Evolutionary conservation across 179 eudicot species (phyloP).

Genomic region (Nepenthes alata): DNA sequence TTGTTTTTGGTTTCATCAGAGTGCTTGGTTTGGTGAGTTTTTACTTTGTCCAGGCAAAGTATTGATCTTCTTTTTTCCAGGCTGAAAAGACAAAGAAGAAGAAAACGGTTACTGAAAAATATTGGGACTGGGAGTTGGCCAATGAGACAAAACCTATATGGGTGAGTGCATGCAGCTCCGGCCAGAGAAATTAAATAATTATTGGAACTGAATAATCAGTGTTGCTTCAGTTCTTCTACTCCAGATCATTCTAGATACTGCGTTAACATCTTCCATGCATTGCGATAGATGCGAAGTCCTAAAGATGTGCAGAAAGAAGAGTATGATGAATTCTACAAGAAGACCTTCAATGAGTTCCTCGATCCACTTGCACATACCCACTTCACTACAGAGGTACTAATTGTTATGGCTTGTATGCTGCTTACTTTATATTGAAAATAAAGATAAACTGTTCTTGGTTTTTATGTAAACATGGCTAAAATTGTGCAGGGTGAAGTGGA

Average conservation of each 20-base stretch:
- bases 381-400: constrained; percentile 82
- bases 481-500: constrained; percentile 89
- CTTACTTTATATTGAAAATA: neutral
- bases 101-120: constrained; percentile 82
- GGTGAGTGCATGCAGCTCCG: constrained; percentile 35
- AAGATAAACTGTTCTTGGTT: neutral
- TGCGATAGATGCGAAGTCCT: constrained; percentile 66
- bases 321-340: constrained; percentile 82
- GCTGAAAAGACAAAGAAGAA: constrained; percentile 57
- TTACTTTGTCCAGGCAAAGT: neutral
- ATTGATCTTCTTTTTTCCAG: constrained; percentile 19
- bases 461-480: constrained; percentile 1
- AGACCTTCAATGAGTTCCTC: constrained; percentile 81
- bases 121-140: constrained; percentile 95
- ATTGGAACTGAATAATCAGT: constrained; percentile 1
- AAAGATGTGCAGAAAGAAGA: constrained; percentile 84
- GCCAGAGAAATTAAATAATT: neutral
- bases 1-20: neutral
- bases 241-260: neutral
- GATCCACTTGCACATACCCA: constrained; percentile 79
- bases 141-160: constrained; percentile 97
- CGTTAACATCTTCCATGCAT: neutral
- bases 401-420: neutral
- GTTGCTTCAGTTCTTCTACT: too few relatives aligned
- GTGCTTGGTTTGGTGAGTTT: neutral